A percentile compares a stretch with the other conserved stretches of the same genome.
phyloP scores from a whole-genome alignment of 768 basidiomycete genomes.

The Rhizopogon vulgaris region DNA sequence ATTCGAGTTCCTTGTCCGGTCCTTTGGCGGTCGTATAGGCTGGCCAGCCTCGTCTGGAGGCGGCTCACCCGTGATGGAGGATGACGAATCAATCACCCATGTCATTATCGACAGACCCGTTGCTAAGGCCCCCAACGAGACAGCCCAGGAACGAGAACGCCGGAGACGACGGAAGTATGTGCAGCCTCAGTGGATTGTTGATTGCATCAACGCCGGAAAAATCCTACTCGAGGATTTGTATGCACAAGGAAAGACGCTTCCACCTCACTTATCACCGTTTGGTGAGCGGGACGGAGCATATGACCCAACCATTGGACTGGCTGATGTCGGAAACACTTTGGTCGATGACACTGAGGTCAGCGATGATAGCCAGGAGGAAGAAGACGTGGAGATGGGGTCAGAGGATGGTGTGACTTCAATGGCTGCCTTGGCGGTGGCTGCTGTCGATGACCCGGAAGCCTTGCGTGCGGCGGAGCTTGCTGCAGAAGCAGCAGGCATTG shows the following conservation, averaged over 20 bases:
- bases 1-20: slow-evolving; percentile 90
- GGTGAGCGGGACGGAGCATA: slow-evolving; percentile 77
- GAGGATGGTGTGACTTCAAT: slow-evolving; percentile 23
- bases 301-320: slow-evolving; percentile 45
- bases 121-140: slow-evolving; percentile 41
- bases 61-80: slow-evolving; percentile 75
- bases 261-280: slow-evolving; percentile 95
- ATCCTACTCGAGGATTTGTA: slow-evolving; percentile 84
- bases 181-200: slow-evolving; percentile 97
- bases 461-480: slow-evolving; percentile 85
- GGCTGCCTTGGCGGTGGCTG: slow-evolving; percentile 26
- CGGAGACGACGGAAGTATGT: slow-evolving; percentile 75
- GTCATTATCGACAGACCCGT: slow-evolving; percentile 90
- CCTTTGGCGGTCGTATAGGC: slow-evolving; percentile 88
- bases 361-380: slow-evolving; percentile 25
- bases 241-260: slow-evolving; percentile 76
- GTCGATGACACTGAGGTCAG: slow-evolving; percentile 27
- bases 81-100: slow-evolving; percentile 85
- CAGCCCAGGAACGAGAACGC: slow-evolving; percentile 52
- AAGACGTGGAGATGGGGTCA: slow-evolving; percentile 9
- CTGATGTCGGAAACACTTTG: slow-evolving; percentile 15
- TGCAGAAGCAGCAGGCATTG: slow-evolving; percentile 84
- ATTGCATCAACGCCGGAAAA: slow-evolving; percentile 86
- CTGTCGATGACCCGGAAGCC: slow-evolving; percentile 54
- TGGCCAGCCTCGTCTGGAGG: slow-evolving; percentile 80